Percentiles rank a stretch among this genome's conserved stretches.
Evolutionary conservation across 345 rosid genomes (phyloP).

Genomic region (Conringia planisiliqua): DNA sequence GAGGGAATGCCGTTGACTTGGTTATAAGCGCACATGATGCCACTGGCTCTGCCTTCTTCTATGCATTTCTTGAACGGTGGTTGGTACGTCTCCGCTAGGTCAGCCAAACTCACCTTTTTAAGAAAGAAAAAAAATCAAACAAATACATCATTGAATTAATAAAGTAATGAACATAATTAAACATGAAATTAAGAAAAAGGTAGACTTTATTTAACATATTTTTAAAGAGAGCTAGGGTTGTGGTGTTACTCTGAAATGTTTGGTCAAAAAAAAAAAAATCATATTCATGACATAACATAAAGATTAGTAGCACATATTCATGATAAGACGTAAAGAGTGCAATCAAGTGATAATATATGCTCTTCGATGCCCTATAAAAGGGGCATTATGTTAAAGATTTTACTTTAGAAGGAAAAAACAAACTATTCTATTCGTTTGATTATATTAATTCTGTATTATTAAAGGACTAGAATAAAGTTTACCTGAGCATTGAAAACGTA

Average conservation of each 20-base stretch:
- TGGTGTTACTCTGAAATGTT: background rate
- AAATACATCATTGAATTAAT: background rate
- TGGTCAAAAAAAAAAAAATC: background rate
- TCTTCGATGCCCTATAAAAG: background rate
- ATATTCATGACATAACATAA: slow-evolving; percentile 23
- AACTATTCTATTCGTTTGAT: background rate
- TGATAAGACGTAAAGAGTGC: slow-evolving; percentile 12
- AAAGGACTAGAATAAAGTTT: background rate
- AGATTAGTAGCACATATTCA: background rate
- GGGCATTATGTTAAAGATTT: background rate
- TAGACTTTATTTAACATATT: background rate
- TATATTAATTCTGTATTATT: background rate
- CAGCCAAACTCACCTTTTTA: slow-evolving; percentile 63
- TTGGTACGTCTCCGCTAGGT: slow-evolving; percentile 81
- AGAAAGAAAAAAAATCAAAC: background rate
- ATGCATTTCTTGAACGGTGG: slow-evolving; percentile 76
- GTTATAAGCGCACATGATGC: slow-evolving; percentile 89
- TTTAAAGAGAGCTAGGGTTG: background rate
- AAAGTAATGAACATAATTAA: background rate
- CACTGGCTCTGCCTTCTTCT: slow-evolving; percentile 65
- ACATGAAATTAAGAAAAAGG: background rate
- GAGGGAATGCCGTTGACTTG: slow-evolving; percentile 72
- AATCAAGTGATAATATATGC: background rate
- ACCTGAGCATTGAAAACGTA: slow-evolving; percentile 76
- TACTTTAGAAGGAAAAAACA: background rate